These are phyloP conservation scores for Neolentinus lepideus DNA, from an alignment of 1,284 basidiomycete species.

Conservation along the genomic window DNA sequence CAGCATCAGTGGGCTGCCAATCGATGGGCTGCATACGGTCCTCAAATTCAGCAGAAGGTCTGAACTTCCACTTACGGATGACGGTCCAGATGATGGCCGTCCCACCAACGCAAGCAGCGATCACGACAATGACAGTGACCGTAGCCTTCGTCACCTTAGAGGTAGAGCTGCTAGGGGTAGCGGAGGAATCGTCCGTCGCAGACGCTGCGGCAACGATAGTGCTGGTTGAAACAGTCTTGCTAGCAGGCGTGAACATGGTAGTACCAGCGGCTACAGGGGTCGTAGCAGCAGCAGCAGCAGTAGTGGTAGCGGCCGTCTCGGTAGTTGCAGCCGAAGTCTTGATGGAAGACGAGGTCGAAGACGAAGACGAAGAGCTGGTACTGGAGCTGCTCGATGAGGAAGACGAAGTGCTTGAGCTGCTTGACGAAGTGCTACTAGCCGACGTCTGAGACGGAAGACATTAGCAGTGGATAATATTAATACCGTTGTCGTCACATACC, in stretches of 20 bases:
- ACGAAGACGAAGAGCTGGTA: constrained; percentile 1
- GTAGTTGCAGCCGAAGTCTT: constrained; percentile 12
- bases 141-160: constrained; percentile 40
- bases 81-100: constrained; percentile 75
- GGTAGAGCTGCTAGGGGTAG: constrained; percentile 13
- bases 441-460: background rate
- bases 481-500: background rate
- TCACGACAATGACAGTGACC: constrained; percentile 65
- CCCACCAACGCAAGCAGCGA: constrained; percentile 63
- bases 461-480: background rate
- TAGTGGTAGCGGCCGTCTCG: constrained; percentile 7
- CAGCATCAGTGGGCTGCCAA: constrained; percentile 59
- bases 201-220: constrained; percentile 17
- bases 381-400: background rate
- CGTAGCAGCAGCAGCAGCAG: constrained; percentile 3
- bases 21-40: constrained; percentile 79
- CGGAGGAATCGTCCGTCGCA: constrained; percentile 14
- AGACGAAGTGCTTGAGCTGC: background rate
- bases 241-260: constrained; percentile 4
- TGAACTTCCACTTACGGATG: constrained; percentile 89
- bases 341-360: constrained; percentile 9
- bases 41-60: constrained; percentile 73
- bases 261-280: constrained; percentile 8
- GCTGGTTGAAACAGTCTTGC: constrained; percentile 14
- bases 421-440: background rate